These are phyloP conservation scores for Schizochytrium sp. DNA, from an alignment of 108 stramenopile genomes.

Conservation along the genomic window DNA sequence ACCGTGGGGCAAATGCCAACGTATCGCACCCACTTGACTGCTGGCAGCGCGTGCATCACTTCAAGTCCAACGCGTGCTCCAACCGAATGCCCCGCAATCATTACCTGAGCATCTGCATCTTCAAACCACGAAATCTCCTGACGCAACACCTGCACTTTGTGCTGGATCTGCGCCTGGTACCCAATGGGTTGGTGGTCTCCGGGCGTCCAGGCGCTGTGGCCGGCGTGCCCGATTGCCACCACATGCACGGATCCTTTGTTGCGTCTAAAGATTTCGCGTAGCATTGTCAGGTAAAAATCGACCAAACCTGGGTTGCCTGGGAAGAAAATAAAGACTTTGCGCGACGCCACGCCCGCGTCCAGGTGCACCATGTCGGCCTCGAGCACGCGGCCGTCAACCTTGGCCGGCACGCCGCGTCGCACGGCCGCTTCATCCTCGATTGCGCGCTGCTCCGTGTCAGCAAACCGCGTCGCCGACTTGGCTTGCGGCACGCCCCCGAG, in stretches of 20 bases:
- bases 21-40: background rate
- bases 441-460: background rate
- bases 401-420: background rate
- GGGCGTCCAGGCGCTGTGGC: background rate
- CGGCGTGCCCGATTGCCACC: background rate
- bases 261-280: background rate
- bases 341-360: background rate
- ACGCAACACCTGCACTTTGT: background rate
- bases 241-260: background rate
- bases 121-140: background rate
- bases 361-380: background rate
- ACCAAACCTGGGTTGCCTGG: background rate
- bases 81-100: background rate
- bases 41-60: background rate
- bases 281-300: background rate
- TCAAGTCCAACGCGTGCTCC: conserved; percentile 1
- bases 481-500: background rate
- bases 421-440: background rate
- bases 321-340: background rate
- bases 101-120: background rate
- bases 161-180: conserved; percentile 4
- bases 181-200: background rate
- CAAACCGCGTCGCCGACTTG: background rate
- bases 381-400: background rate
- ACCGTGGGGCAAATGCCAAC: conserved; percentile 6